Conservation (phyloP, 2,329 filamentous ascomycete genomes). For the Seiridium unicorne region DNA sequence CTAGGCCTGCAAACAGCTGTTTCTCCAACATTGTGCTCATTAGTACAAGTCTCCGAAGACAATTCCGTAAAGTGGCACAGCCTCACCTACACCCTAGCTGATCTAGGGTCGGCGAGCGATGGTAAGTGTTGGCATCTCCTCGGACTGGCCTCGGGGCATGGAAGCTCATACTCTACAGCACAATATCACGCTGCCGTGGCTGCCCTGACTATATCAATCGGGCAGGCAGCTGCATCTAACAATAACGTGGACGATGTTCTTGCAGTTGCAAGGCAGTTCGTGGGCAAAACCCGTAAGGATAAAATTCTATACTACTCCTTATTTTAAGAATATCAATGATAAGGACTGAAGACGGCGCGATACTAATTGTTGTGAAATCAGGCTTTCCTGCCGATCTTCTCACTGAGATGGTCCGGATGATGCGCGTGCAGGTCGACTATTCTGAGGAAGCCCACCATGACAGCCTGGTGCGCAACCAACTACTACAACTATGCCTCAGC, state of each 20-base stretch:
- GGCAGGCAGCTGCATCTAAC: conserved; percentile 42
- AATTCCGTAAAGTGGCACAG: conserved; percentile 58
- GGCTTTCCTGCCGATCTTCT: conserved; percentile 63
- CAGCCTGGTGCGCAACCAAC: conserved; percentile 68
- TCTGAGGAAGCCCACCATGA: conserved; percentile 72
- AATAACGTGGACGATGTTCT: conserved; percentile 70
- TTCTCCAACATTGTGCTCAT: conserved; percentile 59
- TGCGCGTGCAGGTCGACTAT: conserved; percentile 78
- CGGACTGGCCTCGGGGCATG: conserved; percentile 14
- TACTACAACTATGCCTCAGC: conserved; percentile 74
- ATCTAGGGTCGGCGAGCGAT: conserved; percentile 48
- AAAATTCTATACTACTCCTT: neutral
- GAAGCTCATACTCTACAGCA: conserved; percentile 31
- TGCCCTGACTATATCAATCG: conserved; percentile 53
- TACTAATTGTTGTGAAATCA: conserved; percentile 21
- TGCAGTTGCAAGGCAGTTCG: conserved; percentile 58
- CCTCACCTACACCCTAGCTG: conserved; percentile 47
- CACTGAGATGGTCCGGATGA: conserved; percentile 64
- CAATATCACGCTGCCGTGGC: conserved; percentile 59
- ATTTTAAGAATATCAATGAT: neutral
- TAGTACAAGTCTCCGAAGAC: conserved; percentile 57
- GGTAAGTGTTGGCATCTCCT: conserved; percentile 32
- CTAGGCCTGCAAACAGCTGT: conserved; percentile 58
- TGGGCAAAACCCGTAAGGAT: conserved; percentile 32
- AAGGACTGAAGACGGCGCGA: neutral